These are phyloP conservation scores for Blastocystis sp. DNA, from an alignment of 352 stramenopile genomes.

Conservation along the genomic window DNA sequence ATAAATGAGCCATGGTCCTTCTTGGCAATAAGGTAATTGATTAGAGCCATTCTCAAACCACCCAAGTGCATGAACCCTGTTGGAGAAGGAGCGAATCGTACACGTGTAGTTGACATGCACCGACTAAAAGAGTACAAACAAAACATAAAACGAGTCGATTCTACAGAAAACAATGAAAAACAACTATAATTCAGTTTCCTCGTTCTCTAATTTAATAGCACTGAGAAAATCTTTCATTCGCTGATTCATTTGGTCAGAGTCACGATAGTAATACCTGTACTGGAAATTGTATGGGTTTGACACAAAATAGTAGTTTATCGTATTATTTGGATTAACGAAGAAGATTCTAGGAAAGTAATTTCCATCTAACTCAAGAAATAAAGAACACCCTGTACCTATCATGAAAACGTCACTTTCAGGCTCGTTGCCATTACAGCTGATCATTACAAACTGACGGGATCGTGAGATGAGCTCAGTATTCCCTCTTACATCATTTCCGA, in stretches of 20 bases:
- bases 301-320: neutral
- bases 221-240: conserved; percentile 12
- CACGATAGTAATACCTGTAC: conserved; percentile 42
- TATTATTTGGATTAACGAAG: conserved; percentile 24
- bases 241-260: neutral
- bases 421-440: conserved; percentile 29
- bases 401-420: neutral
- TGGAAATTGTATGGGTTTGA: conserved; percentile 14
- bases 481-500: neutral
- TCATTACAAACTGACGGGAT: conserved; percentile 13
- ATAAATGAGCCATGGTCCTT: conserved; percentile 76
- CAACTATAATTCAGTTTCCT: conserved; percentile 14
- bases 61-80: conserved; percentile 81
- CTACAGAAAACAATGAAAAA: neutral
- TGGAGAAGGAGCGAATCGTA: conserved; percentile 79
- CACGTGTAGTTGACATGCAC: conserved; percentile 41
- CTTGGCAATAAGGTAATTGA: conserved; percentile 84
- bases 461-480: neutral
- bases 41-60: conserved; percentile 79
- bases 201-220: neutral
- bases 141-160: neutral
- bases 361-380: neutral
- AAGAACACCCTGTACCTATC: neutral
- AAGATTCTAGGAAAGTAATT: neutral
- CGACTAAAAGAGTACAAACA: neutral